Conservation (phyloP, 164 flowering plant species). For the Nelumbo lutea region DNA sequence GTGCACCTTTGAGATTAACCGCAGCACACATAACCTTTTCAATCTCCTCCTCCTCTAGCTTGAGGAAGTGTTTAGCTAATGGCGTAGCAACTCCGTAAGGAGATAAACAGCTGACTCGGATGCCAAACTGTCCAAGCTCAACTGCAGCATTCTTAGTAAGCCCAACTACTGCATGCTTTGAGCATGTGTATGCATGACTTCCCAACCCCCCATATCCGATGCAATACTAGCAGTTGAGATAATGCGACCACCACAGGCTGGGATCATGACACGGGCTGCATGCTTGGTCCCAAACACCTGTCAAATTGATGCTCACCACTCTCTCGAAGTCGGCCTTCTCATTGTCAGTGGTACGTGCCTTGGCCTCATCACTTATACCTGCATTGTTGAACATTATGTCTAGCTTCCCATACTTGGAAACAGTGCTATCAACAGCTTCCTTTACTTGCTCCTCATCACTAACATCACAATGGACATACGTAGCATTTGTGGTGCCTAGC, state of each 20-base stretch:
- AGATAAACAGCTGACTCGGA: neutral
- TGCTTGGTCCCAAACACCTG: conserved; percentile 12
- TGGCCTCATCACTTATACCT: too few species aligned
- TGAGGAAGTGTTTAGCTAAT: too few species aligned
- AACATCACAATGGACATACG: too few species aligned
- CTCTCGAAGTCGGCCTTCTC: conserved; percentile 9
- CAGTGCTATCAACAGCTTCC: too few species aligned
- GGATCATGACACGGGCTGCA: conserved; percentile 15
- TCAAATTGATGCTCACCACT: conserved; percentile 19
- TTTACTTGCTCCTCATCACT: too few species aligned
- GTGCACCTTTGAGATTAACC: too few species aligned
- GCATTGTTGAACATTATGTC: too few species aligned
- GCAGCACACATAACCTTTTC: too few species aligned
- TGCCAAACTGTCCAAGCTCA: neutral
- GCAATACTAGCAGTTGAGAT: neutral
- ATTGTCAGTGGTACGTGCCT: neutral
- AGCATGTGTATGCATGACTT: neutral
- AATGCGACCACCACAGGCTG: conserved; percentile 2
- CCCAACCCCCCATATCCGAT: neutral
- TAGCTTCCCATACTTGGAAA: too few species aligned
- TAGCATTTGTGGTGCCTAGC: too few species aligned
- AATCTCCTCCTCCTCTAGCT: too few species aligned
- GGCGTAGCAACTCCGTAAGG: too few species aligned
- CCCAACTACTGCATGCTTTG: neutral
- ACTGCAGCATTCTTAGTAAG: neutral